Evolutionary conservation across 306 rosid species (phyloP), one percentile per base, ranked within the genome.

Genomic region (Medicago arabica): DNA sequence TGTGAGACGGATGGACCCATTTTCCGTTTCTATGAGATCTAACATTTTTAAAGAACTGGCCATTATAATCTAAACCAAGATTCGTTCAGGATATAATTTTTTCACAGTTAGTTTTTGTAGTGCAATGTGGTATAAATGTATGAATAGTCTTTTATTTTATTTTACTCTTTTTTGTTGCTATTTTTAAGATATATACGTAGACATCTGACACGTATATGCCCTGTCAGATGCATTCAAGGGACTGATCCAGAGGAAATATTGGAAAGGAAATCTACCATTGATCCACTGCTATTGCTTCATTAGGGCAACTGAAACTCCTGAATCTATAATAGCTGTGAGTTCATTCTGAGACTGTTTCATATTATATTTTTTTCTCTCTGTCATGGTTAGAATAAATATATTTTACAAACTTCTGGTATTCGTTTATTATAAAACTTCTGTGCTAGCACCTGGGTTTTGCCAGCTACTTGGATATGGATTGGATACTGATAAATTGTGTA

Each of bases 271-370:
- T 78, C 96, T 92, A 53, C 98, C 98, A 74, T 85, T 84, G 93
- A 85, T 95, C 75, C 98, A 95, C 78, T 95, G 97, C 75, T 95
- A 92, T 82, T 92, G 97, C 85, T 95, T 95, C 85, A 92, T 92
- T 16, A 88, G 91, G 68, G 96, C 98, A 36, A 81, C 74, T 84
- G 97, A 95, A 86, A 85, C 88, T 34, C 91, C 84, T 40, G 92
- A 89, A 62, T 80, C 77, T 69, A 86, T 92, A 57, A 58, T 84
- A 69, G 86, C 92, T 34, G 98, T 95, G 89, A 85, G 97, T 84
- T 72, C 49, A 74, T 9, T 81, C 75, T 47, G 50, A 66, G 36
- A 39, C 55, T 34, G 36, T 68, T 75, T 51, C 46, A 4, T 13
- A 7, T 19, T 4, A 6, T 4, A 6, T 54, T 15, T 18, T 21